Percentiles rank a stretch among this genome's conserved stretches.
These are phyloP conservation scores for Yamadazyma diddensiae DNA, from an alignment of 1,139 yeast species.

Conservation along the genomic window DNA sequence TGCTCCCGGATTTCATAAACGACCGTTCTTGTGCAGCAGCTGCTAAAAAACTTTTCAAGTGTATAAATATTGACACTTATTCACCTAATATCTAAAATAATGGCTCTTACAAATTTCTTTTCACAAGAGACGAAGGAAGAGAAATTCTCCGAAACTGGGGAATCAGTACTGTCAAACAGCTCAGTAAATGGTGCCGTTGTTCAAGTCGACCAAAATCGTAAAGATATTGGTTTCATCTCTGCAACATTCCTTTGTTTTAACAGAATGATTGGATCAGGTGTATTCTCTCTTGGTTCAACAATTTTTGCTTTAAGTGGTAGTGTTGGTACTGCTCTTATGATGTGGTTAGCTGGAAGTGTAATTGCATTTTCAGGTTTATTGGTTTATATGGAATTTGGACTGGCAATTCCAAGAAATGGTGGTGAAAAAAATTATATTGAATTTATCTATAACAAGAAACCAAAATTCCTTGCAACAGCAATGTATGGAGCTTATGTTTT, in stretches of 20 bases:
- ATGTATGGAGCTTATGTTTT: slow-evolving; percentile 77
- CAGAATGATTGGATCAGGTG: slow-evolving; percentile 87
- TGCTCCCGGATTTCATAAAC: neutral
- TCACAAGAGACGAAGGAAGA: slow-evolving; percentile 5
- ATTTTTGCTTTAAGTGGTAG: slow-evolving; percentile 69
- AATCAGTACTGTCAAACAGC: slow-evolving; percentile 16
- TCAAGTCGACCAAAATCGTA: slow-evolving; percentile 50
- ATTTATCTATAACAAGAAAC: slow-evolving; percentile 58
- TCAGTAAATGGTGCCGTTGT: slow-evolving; percentile 28
- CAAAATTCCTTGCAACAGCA: slow-evolving; percentile 66
- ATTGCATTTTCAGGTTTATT: slow-evolving; percentile 72
- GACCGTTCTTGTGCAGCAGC: neutral
- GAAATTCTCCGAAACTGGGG: slow-evolving; percentile 5
- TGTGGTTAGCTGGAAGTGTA: slow-evolving; percentile 78
- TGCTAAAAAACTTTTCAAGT: slow-evolving; percentile 1
- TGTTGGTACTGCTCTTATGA: slow-evolving; percentile 66
- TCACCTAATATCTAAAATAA: neutral
- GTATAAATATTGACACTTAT: slow-evolving; percentile 1
- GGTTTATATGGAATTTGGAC: slow-evolving; percentile 82
- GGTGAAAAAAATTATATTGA: slow-evolving; percentile 86
- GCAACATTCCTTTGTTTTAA: slow-evolving; percentile 71
- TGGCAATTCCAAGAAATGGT: slow-evolving; percentile 81
- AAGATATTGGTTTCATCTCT: slow-evolving; percentile 63
- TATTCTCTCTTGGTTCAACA: slow-evolving; percentile 81
- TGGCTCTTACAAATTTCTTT: slow-evolving; percentile 6